A percentile compares a stretch with the other conserved stretches of the same genome.
Conservation (phyloP, 2,329 filamentous ascomycete genomes). For the Rutstroemia sydowiana region DNA sequence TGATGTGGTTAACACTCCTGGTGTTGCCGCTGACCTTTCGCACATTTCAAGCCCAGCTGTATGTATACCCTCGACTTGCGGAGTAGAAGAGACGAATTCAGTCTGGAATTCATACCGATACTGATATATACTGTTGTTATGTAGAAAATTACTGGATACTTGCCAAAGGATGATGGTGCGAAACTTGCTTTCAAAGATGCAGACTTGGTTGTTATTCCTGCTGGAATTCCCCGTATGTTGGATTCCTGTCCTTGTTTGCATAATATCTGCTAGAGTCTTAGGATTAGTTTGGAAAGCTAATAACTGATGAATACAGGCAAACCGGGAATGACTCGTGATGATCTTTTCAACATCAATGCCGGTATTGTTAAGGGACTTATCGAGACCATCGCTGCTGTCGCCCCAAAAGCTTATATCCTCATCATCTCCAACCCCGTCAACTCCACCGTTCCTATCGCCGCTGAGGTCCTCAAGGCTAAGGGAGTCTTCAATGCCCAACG, state of each 20-base stretch:
- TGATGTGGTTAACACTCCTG: slow-evolving; percentile 65
- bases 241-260: too few relatives aligned
- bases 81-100: neutral
- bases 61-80: neutral
- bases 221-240: slow-evolving; percentile 76
- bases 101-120: neutral
- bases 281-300: too few relatives aligned
- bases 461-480: slow-evolving; percentile 90
- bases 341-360: slow-evolving; percentile 99
- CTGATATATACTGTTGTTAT: slow-evolving; percentile 32
- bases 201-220: slow-evolving; percentile 94
- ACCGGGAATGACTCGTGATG: slow-evolving; percentile 99
- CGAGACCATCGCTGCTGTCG: slow-evolving; percentile 83
- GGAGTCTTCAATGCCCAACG: slow-evolving; percentile 99
- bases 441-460: slow-evolving; percentile 96
- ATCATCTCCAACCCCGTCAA: slow-evolving; percentile 99
- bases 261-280: too few relatives aligned
- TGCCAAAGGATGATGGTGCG: slow-evolving; percentile 68
- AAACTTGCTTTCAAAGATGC: slow-evolving; percentile 73
- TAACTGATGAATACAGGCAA: slow-evolving; percentile 24
- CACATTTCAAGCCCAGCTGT: slow-evolving; percentile 68
- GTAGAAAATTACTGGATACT: slow-evolving; percentile 86
- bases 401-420: slow-evolving; percentile 89
- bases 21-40: slow-evolving; percentile 95
- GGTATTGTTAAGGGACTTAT: slow-evolving; percentile 98